phyloP scores from a whole-genome alignment of 2,329 filamentous ascomycete species.

The Byssoonygena ceratinophila region DNA sequence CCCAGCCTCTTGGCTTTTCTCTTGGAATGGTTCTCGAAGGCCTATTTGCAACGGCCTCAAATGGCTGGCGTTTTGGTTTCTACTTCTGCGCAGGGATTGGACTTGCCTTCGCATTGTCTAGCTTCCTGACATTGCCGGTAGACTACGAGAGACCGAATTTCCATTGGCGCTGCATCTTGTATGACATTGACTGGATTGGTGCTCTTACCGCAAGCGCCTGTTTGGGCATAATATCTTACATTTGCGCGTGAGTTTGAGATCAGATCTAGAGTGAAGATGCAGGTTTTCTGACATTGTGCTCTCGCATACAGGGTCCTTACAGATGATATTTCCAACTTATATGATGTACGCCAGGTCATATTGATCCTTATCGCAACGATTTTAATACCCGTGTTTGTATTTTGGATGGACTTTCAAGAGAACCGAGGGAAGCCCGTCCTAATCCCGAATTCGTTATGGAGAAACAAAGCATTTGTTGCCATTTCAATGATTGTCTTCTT shows the following conservation, averaged over 20 bases:
- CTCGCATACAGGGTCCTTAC: conserved; percentile 10
- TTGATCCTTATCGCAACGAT: conserved; percentile 7
- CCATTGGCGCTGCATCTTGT: conserved; percentile 8
- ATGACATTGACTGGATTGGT: conserved; percentile 46
- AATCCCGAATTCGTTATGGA: conserved; percentile 54
- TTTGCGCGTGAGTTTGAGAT: conserved; percentile 35
- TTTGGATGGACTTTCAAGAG: conserved; percentile 46
- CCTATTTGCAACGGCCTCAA: conserved; percentile 39
- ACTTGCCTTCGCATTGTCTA: conserved; percentile 8
- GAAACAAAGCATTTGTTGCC: conserved; percentile 45
- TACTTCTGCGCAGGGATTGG: conserved; percentile 39
- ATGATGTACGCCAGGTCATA: conserved; percentile 5
- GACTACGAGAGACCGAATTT: conserved; percentile 8
- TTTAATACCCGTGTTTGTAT: conserved; percentile 40
- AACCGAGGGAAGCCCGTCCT: conserved; percentile 41
- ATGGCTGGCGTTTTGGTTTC: conserved; percentile 46
- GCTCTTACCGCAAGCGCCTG: conserved; percentile 38
- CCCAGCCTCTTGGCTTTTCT: conserved; percentile 42
- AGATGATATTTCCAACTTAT: conserved; percentile 11
- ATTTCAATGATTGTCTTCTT: conserved; percentile 45
- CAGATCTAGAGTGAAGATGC: too few species aligned
- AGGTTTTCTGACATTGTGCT: neutral
- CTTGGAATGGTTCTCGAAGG: conserved; percentile 43
- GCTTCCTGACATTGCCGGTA: conserved; percentile 6
- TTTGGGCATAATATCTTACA: conserved; percentile 43